Evolutionary conservation across 768 basidiomycete genomes (phyloP).

Genomic region (Boletus rufocinnamomeus): DNA sequence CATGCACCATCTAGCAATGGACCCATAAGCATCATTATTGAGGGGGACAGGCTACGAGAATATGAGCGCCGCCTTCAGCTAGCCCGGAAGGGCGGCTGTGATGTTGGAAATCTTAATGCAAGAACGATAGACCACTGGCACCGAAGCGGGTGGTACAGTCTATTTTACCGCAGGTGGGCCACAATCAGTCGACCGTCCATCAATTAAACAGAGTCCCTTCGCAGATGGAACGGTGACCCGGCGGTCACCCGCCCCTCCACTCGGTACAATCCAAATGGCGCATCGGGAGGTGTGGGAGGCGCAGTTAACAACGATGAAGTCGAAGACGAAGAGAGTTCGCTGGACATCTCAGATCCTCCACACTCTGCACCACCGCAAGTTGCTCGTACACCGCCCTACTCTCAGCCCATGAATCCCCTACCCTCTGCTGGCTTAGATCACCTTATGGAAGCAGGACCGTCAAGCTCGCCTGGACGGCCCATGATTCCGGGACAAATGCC

Average conservation of each 20-base stretch:
- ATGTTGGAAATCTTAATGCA: conserved; percentile 72
- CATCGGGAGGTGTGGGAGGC: conserved; percentile 30
- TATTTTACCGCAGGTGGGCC: conserved; percentile 66
- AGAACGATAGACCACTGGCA: conserved; percentile 82
- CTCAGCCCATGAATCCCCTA: conserved; percentile 20
- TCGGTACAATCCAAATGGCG: conserved; percentile 37
- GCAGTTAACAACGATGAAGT: conserved; percentile 45
- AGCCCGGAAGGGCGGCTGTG: conserved; percentile 64
- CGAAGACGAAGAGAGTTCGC: conserved; percentile 51
- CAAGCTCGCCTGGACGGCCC: conserved; percentile 21
- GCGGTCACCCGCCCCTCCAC: conserved; percentile 53
- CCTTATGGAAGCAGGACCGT: conserved; percentile 22
- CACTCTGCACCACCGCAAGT: conserved; percentile 34
- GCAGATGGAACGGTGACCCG: conserved; percentile 69
- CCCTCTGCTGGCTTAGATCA: conserved; percentile 19
- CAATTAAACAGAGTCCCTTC: conserved; percentile 8
- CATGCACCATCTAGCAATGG: conserved; percentile 35
- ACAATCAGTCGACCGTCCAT: background rate
- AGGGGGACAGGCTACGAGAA: conserved; percentile 67
- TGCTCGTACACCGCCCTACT: conserved; percentile 25
- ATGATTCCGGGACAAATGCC: conserved; percentile 9
- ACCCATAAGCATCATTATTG: conserved; percentile 46
- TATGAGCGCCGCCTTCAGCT: conserved; percentile 71
- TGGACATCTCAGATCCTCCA: conserved; percentile 43
- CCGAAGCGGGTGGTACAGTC: conserved; percentile 70